Base-by-base conservation (phyloP, 129 eudicot genomes). In the Centella asiatica region DNA sequence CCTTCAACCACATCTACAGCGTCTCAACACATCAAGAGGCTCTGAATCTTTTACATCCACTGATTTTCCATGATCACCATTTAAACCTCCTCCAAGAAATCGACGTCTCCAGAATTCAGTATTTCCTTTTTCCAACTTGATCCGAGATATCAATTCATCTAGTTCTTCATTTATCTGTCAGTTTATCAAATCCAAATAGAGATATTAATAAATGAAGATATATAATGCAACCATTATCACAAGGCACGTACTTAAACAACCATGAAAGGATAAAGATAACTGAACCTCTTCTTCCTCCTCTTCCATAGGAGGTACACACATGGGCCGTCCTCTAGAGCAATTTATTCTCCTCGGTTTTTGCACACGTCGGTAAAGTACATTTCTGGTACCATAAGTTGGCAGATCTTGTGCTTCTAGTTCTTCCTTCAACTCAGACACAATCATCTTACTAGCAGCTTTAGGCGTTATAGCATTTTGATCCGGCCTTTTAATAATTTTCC, bases 301-400 rank as follows among this genome's bases (percentile, higher is more conserved):
- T 70, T 86, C 95, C 36, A 86, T 89, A 39, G 95, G 87, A 63
- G 97, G 97, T 60, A 90, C 90, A 95, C 97, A 86, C 24, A 90
- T 80, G 36, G 97, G 97, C 50, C 90, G 89, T 44, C 94, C 94
- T 72, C 97, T 76, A 39, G 97, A 90, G 47, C 86, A 83, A 58
- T 90, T 90, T 69, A 90, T 90, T 81, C 97, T 83, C 75, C 97
- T 86, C 50, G 97, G 95, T 70, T 90, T 90, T 53, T 90, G 97
- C 45, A 90, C 97, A 23, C 97, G 95, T 70, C 86, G 97, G 68
- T 90, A 90, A 49, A 90, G 95, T 40, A 90, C 93, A 77, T 80
- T 90, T 60, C 97, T 76, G 44, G 78, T 90, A 60, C 97, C 97
- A 77, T 90, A 95, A 68, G 81, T 90, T 14, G 97, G 97, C 64